Evolutionary conservation across 1,139 yeast genomes (phyloP).

Genomic region (Debaryomyces nepalensis): DNA sequence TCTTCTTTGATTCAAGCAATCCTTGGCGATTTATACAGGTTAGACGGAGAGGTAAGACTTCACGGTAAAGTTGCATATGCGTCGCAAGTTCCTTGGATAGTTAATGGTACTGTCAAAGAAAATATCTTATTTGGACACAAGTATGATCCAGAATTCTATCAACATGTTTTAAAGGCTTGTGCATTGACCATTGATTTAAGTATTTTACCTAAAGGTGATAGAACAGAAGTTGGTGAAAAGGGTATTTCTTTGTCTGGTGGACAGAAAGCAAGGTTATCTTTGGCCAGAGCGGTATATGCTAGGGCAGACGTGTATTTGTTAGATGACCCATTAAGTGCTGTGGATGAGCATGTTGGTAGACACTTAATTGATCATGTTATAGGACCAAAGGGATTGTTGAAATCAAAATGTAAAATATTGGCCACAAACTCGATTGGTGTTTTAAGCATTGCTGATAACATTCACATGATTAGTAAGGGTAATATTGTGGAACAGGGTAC

Average conservation of each 20-base stretch:
- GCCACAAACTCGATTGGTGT: conserved; percentile 92
- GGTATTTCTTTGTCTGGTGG: conserved; percentile 97
- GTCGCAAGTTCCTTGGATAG: conserved; percentile 91
- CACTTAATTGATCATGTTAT: conserved; percentile 59
- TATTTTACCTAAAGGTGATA: conserved; percentile 84
- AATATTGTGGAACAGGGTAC: conserved; percentile 79
- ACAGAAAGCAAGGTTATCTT: conserved; percentile 89
- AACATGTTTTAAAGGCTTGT: conserved; percentile 83
- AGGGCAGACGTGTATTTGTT: conserved; percentile 89
- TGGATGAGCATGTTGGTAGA: conserved; percentile 92
- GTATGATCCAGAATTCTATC: conserved; percentile 79
- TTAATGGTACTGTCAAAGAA: conserved; percentile 90
- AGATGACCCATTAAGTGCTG: conserved; percentile 87
- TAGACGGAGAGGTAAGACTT: conserved; percentile 72
- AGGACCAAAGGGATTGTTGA: conserved; percentile 80
- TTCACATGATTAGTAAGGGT: conserved; percentile 78
- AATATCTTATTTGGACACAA: conserved; percentile 89
- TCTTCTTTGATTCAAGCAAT: conserved; percentile 84
- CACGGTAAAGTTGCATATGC: conserved; percentile 89
- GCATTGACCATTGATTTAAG: conserved; percentile 82
- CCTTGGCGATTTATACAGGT: conserved; percentile 83
- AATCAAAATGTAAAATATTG: conserved; percentile 74
- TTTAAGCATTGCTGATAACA: conserved; percentile 73
- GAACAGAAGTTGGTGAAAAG: conserved; percentile 93
- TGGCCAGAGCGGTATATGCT: conserved; percentile 95